These are phyloP conservation scores for Geotrichum bryndzae DNA, from an alignment of 1,139 yeast species.

Conservation along the genomic window DNA sequence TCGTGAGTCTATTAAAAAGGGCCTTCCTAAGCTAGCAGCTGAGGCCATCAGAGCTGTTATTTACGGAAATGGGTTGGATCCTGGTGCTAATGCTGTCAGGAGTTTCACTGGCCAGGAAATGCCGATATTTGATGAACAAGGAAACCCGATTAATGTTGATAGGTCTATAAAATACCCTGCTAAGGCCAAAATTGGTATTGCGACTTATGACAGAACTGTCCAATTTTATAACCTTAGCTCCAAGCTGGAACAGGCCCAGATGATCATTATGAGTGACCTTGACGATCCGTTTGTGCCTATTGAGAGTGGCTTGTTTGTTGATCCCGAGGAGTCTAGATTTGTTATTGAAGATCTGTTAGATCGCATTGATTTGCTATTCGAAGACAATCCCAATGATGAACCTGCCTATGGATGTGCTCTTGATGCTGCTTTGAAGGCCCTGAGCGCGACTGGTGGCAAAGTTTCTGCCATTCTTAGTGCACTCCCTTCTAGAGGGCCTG, in stretches of 20 bases:
- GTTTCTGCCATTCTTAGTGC: conserved; percentile 62
- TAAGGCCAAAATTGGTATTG: conserved; percentile 55
- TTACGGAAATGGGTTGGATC: conserved; percentile 31
- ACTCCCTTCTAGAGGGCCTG: conserved; percentile 82
- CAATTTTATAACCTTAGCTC: conserved; percentile 70
- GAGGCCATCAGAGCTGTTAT: conserved; percentile 65
- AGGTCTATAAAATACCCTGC: conserved; percentile 32
- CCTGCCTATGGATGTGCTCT: conserved; percentile 80
- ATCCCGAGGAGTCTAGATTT: conserved; percentile 58
- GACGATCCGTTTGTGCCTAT: conserved; percentile 82
- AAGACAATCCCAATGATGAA: conserved; percentile 49
- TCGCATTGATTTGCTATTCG: conserved; percentile 48
- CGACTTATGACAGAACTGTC: conserved; percentile 68
- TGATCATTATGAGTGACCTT: conserved; percentile 64
- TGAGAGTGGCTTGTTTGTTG: conserved; percentile 70
- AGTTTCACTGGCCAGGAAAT: conserved; percentile 21
- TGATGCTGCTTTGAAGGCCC: conserved; percentile 60
- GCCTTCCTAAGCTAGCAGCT: conserved; percentile 59
- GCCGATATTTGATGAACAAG: conserved; percentile 26
- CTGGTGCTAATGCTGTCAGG: conserved; percentile 22
- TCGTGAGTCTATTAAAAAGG: conserved; percentile 55
- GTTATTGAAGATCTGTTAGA: conserved; percentile 65
- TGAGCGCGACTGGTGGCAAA: conserved; percentile 76
- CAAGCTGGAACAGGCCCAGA: conserved; percentile 52
- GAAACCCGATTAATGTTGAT: conserved; percentile 16